phyloP scores from a whole-genome alignment of 192 early-diverging fungal genomes.

The Dimargaris verticillata region DNA sequence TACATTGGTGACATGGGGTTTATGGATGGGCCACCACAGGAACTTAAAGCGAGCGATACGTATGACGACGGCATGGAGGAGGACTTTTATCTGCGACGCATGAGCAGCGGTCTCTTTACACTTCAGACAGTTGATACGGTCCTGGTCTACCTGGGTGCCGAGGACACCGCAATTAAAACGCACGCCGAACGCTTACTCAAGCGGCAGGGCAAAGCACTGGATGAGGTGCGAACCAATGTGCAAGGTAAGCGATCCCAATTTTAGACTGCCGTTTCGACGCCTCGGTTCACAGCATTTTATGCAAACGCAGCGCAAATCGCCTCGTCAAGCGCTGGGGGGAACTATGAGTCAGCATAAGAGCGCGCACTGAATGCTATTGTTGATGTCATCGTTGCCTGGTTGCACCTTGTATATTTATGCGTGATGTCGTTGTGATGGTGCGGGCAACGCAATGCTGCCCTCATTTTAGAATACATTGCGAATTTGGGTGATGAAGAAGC shows the following conservation, averaged over 20 bases:
- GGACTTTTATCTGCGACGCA: constrained; percentile 43
- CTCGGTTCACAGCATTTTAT: neutral
- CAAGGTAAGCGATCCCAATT: neutral
- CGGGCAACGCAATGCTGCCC: too few species aligned
- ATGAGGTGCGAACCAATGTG: neutral
- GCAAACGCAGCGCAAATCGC: neutral
- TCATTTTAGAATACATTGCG: too few species aligned
- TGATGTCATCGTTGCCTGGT: neutral
- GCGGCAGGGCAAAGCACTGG: neutral
- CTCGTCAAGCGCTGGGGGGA: neutral
- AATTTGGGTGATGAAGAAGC: too few species aligned
- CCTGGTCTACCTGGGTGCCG: constrained; percentile 44
- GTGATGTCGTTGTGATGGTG: neutral
- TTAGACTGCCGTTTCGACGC: neutral
- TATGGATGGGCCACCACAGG: too few species aligned
- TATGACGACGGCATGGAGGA: constrained; percentile 41
- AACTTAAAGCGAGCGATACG: constrained; percentile 29
- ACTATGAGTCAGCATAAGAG: neutral
- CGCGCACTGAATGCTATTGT: neutral
- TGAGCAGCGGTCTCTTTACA: constrained; percentile 70
- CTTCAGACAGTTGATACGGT: constrained; percentile 56
- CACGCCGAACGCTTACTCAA: neutral
- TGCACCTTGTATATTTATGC: neutral
- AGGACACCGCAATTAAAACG: constrained; percentile 15
- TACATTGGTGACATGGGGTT: too few species aligned